Conservation (phyloP, 331 rosid genomes). For the Stylosanthes scabra region DNA sequence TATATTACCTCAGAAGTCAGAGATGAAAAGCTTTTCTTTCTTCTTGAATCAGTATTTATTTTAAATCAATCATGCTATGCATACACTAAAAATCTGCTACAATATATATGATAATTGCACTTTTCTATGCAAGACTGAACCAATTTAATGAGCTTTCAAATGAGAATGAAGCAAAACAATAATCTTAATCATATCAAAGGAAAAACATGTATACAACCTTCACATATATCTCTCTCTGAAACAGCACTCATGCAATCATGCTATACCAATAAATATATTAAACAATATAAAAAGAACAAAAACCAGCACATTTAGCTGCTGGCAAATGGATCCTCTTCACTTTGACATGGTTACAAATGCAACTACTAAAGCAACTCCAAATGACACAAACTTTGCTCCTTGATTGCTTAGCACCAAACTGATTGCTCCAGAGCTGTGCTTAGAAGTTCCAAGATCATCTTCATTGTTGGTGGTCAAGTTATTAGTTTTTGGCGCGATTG, state of each 20-base stretch:
- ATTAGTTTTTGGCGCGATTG: constrained; percentile 49
- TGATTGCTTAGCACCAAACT: background rate
- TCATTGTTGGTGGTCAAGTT: constrained; percentile 36
- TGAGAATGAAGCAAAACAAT: background rate
- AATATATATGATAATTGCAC: too few species aligned
- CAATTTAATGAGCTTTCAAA: background rate
- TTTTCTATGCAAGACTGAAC: background rate
- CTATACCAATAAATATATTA: background rate
- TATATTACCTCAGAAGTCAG: background rate
- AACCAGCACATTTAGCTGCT: background rate
- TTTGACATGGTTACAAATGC: constrained; percentile 11
- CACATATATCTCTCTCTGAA: constrained; percentile 1
- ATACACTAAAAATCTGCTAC: too few species aligned
- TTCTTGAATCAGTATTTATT: background rate
- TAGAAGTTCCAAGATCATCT: background rate
- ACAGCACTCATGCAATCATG: background rate
- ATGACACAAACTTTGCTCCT: constrained; percentile 28
- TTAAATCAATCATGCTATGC: background rate
- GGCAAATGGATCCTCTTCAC: constrained; percentile 21
- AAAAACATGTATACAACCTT: background rate
- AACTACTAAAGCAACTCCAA: constrained; percentile 33
- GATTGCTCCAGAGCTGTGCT: constrained; percentile 35
- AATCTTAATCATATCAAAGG: background rate
- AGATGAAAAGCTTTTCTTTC: background rate
- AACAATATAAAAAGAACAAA: too few species aligned